phyloP scores from a whole-genome alignment of 2,329 filamentous ascomycete species.

The Karstenula rhodostoma region DNA sequence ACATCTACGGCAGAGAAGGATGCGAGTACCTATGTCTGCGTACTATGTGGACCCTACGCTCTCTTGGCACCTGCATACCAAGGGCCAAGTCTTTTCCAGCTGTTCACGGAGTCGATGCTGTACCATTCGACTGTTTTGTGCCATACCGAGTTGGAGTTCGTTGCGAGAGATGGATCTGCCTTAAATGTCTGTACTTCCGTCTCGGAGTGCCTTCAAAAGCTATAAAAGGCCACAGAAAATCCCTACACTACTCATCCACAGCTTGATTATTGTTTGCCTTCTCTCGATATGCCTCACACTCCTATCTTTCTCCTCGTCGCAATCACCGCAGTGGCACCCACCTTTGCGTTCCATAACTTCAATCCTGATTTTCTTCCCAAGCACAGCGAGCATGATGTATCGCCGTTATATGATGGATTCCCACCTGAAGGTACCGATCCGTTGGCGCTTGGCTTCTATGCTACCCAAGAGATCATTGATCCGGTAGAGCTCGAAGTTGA shows the following conservation, averaged over 20 bases:
- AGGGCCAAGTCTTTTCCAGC: background rate
- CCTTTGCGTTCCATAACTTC: conserved; percentile 3
- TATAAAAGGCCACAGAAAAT: background rate
- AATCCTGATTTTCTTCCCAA: background rate
- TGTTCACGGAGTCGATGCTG: background rate
- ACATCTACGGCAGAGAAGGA: no score
- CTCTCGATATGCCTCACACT: background rate
- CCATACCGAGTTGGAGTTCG: background rate
- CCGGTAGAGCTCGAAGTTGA: conserved; percentile 13
- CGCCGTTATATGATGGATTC: conserved; percentile 4
- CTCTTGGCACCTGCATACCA: background rate
- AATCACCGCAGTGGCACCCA: background rate
- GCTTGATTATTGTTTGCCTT: background rate
- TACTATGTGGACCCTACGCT: background rate
- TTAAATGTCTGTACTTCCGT: background rate
- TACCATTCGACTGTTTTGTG: background rate
- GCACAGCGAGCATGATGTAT: background rate
- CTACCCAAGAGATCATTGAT: conserved; percentile 10
- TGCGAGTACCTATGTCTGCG: no score
- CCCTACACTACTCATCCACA: background rate
- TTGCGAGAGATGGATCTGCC: background rate
- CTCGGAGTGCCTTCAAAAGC: background rate
- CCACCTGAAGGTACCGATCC: conserved; percentile 12
- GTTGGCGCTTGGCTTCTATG: conserved; percentile 16
- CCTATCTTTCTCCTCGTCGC: background rate